Evolutionary conservation across 23 red algal genomes (phyloP).

Genomic region (Gracilariopsis chorda): DNA sequence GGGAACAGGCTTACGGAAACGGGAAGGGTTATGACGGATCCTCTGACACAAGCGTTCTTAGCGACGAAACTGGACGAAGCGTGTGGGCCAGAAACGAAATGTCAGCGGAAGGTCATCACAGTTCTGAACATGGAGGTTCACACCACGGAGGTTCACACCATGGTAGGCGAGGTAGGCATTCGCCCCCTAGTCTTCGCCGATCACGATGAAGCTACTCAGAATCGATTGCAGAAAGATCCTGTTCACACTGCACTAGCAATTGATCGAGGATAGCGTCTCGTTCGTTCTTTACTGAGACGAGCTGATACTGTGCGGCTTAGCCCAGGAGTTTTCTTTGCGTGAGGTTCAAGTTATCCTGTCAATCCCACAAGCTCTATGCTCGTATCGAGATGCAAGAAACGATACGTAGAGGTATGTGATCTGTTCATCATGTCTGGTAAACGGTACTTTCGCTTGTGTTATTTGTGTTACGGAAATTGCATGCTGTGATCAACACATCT

Average conservation of each 20-base stretch:
- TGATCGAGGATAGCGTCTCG: background rate
- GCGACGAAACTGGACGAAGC: background rate
- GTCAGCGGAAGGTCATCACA: background rate
- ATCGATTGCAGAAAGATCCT: background rate
- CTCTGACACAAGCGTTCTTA: slow-evolving; percentile 5
- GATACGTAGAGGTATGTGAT: too few species aligned
- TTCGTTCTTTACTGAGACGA: background rate
- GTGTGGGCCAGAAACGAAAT: slow-evolving; percentile 33
- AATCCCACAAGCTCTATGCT: too few species aligned
- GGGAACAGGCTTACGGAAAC: background rate
- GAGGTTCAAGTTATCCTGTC: too few species aligned
- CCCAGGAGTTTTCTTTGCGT: too few species aligned
- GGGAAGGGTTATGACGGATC: background rate
- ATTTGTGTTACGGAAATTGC: too few species aligned
- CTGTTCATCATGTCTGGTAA: too few species aligned
- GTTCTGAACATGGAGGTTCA: background rate
- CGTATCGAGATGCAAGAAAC: too few species aligned
- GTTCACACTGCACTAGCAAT: background rate
- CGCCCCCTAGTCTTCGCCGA: background rate
- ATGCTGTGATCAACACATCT: too few species aligned
- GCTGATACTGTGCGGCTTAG: too few species aligned
- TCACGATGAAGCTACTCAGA: background rate
- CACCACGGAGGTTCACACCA: background rate
- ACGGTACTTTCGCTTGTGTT: too few species aligned
- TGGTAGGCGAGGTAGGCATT: background rate